These are phyloP conservation scores for Chlamydomonas urium DNA, from an alignment of 139 green algal genomes.

Conservation along the genomic window DNA sequence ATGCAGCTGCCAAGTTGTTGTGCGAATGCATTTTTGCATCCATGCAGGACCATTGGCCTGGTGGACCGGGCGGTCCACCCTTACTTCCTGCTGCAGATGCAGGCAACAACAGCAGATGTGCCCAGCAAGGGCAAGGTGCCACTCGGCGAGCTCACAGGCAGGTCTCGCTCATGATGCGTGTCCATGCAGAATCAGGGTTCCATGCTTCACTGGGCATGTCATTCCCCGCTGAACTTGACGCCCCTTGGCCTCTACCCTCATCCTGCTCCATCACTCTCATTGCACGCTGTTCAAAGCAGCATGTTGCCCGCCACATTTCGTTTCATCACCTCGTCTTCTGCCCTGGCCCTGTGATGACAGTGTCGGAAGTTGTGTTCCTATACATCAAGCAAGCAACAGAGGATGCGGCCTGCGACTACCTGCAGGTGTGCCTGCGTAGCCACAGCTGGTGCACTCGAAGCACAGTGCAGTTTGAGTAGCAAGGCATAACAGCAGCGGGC, in stretches of 20 bases:
- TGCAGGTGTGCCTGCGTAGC: slow-evolving; percentile 10
- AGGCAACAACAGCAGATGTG: background rate
- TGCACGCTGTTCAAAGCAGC: too few relatives aligned
- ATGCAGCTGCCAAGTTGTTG: too few relatives aligned
- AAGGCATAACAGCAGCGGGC: background rate
- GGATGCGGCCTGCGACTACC: background rate
- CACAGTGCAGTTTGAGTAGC: background rate
- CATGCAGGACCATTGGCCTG: background rate
- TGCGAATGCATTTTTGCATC: too few relatives aligned
- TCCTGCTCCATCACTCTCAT: too few relatives aligned
- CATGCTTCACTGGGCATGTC: too few relatives aligned
- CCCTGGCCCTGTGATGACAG: too few relatives aligned
- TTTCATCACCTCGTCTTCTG: too few relatives aligned
- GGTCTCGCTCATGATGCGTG: too few relatives aligned
- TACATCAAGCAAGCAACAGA: slow-evolving; percentile 16
- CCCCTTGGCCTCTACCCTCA: too few relatives aligned
- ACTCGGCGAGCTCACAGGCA: background rate
- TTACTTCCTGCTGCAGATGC: slow-evolving; percentile 14
- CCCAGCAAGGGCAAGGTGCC: background rate
- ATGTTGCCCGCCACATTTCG: too few relatives aligned
- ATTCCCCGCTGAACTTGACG: too few relatives aligned
- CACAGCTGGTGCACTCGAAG: background rate
- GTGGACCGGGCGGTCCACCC: slow-evolving; percentile 8
- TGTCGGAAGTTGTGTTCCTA: slow-evolving; percentile 2
- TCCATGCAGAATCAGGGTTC: too few relatives aligned